phyloP scores from a whole-genome alignment of 1,139 yeast genomes.

The Meyerozyma elateridarum region DNA sequence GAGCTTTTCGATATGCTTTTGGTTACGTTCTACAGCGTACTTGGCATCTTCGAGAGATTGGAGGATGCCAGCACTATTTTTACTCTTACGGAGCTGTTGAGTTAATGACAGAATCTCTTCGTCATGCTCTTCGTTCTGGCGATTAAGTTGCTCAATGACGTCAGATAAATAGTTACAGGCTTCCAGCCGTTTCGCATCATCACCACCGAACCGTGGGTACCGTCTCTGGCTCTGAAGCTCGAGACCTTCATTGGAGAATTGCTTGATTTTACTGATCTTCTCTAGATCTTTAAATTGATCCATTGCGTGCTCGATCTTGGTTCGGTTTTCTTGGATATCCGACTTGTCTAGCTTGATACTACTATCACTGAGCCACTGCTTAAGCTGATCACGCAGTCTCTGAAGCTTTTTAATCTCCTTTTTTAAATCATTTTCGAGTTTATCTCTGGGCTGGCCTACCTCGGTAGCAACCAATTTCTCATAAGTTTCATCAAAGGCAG shows the following conservation, averaged over 20 bases:
- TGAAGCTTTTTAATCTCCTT: slow-evolving; percentile 95
- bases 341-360: slow-evolving; percentile 87
- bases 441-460: slow-evolving; percentile 87
- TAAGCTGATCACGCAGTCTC: slow-evolving; percentile 90
- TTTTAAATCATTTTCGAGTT: slow-evolving; percentile 87
- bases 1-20: slow-evolving; percentile 70
- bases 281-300: slow-evolving; percentile 95
- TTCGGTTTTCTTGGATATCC: slow-evolving; percentile 70
- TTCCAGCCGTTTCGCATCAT: slow-evolving; percentile 71
- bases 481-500: slow-evolving; percentile 79
- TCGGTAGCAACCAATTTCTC: slow-evolving; percentile 82
- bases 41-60: slow-evolving; percentile 56
- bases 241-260: slow-evolving; percentile 90
- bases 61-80: slow-evolving; percentile 36
- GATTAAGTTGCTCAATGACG: slow-evolving; percentile 76
- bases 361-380: slow-evolving; percentile 89
- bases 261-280: slow-evolving; percentile 91
- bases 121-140: slow-evolving; percentile 77
- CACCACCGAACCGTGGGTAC: slow-evolving; percentile 42
- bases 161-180: slow-evolving; percentile 67
- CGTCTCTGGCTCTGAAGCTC: slow-evolving; percentile 54
- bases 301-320: slow-evolving; percentile 88
- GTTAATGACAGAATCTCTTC: slow-evolving; percentile 63
- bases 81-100: slow-evolving; percentile 47
- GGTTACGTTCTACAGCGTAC: slow-evolving; percentile 68